Evolutionary conservation across 352 stramenopile genomes (phyloP), one percentile per base, ranked within the genome.

Genomic region (Globisporangium recalcitrans): DNA sequence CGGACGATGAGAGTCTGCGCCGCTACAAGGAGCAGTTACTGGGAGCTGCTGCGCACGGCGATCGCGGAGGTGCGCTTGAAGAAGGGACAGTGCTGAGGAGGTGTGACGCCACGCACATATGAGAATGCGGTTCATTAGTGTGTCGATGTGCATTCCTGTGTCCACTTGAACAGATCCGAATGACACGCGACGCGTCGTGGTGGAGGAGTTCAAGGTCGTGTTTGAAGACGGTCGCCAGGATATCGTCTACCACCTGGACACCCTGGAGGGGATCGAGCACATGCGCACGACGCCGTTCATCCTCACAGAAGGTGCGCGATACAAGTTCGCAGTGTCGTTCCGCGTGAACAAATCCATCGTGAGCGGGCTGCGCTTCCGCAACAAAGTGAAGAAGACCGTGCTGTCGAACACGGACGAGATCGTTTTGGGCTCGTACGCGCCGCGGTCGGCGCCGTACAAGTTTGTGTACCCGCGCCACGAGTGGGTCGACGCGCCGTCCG

Each of bases 21-120:
- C 79, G 84, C 55, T 96, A 96, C 73, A 96, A 96, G 53, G 86
- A 91, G 69, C 77, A 83, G 26, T 71, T 96, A 14, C 69, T 96
- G 1, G 87, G 88, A 0, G 71, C 83, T 7, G 88, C 87, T 36
- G 84, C 82, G 22, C 74, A 87, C 52, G 88, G 88, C 38, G 88
- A 96, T 66, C 70, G 80, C 32, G 88, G 88, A 64, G 87, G 88
- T 91, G 52, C 6, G 67, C 58, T 10, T 55, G 1, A 38, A 22
- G 7, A 5, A 21, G 7, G n/a, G n/a, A n/a, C n/a, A n/a, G n/a
- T n/a, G n/a, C n/a, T n/a, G n/a, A n/a, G n/a, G n/a, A n/a, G n/a
- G n/a, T n/a, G n/a, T n/a, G n/a, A n/a, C n/a, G n/a, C n/a, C n/a
- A n/a, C n/a, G n/a, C n/a, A n/a, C n/a, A n/a, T n/a, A n/a, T n/a